Evolutionary conservation across 176 grass and related monocot genomes (phyloP).

Genomic region (Avena insularis): DNA sequence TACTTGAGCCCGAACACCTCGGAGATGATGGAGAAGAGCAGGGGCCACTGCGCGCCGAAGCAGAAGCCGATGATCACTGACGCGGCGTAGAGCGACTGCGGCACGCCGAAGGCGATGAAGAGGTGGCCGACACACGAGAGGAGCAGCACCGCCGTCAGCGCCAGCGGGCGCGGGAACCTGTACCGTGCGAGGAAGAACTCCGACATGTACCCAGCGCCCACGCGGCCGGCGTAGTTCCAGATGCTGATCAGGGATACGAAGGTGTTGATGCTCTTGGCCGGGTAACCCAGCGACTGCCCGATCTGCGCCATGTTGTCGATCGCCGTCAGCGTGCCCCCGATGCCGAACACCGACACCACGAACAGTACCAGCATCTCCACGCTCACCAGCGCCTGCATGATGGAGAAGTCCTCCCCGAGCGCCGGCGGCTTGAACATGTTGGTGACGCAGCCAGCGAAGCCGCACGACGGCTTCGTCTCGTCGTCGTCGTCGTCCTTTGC

Average conservation of each 20-base stretch:
- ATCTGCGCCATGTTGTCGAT: constrained; percentile 99
- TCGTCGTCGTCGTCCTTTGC: not conserved
- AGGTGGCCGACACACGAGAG: constrained; percentile 58
- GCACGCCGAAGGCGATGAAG: constrained; percentile 30
- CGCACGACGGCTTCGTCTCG: not conserved
- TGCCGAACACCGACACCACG: constrained; percentile 68
- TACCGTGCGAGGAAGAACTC: constrained; percentile 73
- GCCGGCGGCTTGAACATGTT: constrained; percentile 58
- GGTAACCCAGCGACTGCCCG: constrained; percentile 78
- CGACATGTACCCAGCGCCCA: constrained; percentile 67
- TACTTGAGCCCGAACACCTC: constrained; percentile 92
- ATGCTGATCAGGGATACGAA: constrained; percentile 33
- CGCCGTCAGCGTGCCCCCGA: constrained; percentile 82
- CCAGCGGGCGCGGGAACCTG: constrained; percentile 71
- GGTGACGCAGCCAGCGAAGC: not conserved
- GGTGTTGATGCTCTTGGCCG: constrained; percentile 73
- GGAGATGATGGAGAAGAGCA: constrained; percentile 91
- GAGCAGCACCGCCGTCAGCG: constrained; percentile 63
- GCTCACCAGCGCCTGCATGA: constrained; percentile 63
- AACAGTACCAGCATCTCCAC: constrained; percentile 65
- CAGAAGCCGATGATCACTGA: constrained; percentile 85
- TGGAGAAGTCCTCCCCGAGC: constrained; percentile 60
- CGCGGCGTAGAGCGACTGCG: constrained; percentile 65
- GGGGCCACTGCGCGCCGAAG: constrained; percentile 93
- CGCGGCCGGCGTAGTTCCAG: constrained; percentile 76